Evolutionary conservation across 2,329 filamentous ascomycete species (phyloP).

Genomic region (Trichophaea hybrida): DNA sequence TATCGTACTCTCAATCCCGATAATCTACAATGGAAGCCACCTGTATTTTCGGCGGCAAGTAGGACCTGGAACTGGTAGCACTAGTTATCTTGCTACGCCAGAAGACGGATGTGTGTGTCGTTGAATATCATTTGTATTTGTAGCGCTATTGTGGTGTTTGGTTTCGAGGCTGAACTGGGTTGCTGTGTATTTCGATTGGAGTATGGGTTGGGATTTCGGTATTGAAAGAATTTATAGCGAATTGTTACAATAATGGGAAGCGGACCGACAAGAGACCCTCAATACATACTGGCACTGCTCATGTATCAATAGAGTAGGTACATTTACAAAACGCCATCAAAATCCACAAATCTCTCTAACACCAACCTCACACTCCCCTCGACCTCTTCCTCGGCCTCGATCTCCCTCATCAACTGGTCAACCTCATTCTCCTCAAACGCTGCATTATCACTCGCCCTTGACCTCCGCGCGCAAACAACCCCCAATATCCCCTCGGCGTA

Average conservation of each 20-base stretch:
- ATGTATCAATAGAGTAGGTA: neutral
- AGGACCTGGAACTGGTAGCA: conserved; percentile 87
- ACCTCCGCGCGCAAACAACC: neutral
- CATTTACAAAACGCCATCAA: neutral
- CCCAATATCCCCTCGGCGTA: conserved; percentile 34
- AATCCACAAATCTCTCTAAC: neutral
- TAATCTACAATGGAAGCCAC: conserved; percentile 85
- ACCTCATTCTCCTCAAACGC: too few relatives aligned
- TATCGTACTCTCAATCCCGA: conserved; percentile 62
- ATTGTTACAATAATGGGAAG: neutral
- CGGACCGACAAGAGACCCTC: too few relatives aligned
- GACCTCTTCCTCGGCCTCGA: neutral
- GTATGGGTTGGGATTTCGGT: neutral
- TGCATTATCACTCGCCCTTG: neutral
- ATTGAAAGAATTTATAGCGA: neutral
- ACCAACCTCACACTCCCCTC: neutral
- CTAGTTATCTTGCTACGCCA: neutral
- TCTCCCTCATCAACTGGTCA: neutral
- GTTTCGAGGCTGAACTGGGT: neutral
- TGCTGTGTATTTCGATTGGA: neutral
- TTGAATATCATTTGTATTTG: neutral
- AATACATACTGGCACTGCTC: neutral
- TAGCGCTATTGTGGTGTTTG: neutral
- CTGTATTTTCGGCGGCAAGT: conserved; percentile 77
- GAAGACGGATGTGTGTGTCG: neutral